phyloP scores from a whole-genome alignment of 768 basidiomycete species.

The Phallus indusiatus region DNA sequence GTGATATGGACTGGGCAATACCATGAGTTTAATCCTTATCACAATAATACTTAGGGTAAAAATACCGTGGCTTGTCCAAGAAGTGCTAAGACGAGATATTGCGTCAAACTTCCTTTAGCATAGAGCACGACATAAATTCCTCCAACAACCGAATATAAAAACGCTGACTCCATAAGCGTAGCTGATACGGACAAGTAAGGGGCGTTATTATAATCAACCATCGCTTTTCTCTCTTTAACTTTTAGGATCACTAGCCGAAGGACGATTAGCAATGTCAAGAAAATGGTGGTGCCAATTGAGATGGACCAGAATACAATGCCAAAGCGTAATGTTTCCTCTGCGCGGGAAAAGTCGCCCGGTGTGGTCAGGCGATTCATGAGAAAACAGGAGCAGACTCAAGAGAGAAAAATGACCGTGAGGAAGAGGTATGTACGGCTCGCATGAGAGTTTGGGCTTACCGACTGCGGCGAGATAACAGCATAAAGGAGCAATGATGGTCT shows the following conservation, averaged over 20 bases:
- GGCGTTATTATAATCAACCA: conserved; percentile 18
- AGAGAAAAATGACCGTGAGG: background rate
- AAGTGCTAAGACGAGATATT: conserved; percentile 23
- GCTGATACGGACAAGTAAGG: conserved; percentile 21
- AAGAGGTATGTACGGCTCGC: background rate
- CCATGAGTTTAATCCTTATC: background rate
- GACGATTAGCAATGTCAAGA: conserved; percentile 18
- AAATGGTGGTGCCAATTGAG: conserved; percentile 15
- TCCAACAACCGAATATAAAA: conserved; percentile 19
- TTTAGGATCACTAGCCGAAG: conserved; percentile 18
- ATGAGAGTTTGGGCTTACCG: background rate
- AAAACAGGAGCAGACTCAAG: background rate
- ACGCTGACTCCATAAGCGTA: conserved; percentile 30
- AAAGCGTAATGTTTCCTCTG: conserved; percentile 11
- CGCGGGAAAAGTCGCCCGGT: background rate
- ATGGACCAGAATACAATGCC: conserved; percentile 17
- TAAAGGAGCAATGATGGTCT: background rate
- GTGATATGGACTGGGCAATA: conserved; percentile 23
- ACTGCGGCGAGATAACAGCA: background rate
- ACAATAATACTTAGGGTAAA: conserved; percentile 2
- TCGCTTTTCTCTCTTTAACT: conserved; percentile 10
- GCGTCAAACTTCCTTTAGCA: conserved; percentile 17
- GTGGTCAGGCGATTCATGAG: background rate
- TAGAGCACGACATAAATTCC: conserved; percentile 25
- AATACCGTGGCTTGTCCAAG: conserved; percentile 21